Evolutionary conservation across 352 stramenopile genomes (phyloP).

Genomic region (Phytophthora idaei): DNA sequence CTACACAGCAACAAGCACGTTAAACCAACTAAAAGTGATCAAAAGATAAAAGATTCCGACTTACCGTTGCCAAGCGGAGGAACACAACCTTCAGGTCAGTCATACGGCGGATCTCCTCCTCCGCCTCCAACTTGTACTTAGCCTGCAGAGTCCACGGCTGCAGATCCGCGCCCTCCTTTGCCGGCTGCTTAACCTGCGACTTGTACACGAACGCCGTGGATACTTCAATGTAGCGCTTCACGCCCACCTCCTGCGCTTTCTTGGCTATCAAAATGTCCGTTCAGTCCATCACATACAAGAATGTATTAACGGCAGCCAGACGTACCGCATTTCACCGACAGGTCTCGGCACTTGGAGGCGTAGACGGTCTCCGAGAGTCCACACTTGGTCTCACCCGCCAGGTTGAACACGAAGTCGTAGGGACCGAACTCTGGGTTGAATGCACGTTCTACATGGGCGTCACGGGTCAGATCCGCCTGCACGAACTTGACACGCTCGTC

Average conservation of each 20-base stretch:
- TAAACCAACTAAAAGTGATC: not conserved
- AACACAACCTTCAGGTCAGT: constrained; percentile 66
- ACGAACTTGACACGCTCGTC: constrained; percentile 79
- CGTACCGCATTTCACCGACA: constrained; percentile 86
- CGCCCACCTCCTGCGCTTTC: constrained; percentile 65
- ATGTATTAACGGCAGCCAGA: constrained; percentile 3
- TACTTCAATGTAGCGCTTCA: constrained; percentile 87
- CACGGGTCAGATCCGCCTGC: constrained; percentile 81
- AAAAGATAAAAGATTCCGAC: constrained; percentile 2
- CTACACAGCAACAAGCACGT: constrained; percentile 29
- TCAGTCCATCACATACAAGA: not conserved
- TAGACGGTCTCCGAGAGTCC: constrained; percentile 76
- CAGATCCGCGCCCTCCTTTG: constrained; percentile 62
- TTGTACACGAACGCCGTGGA: constrained; percentile 91
- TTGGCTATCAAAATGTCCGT: constrained; percentile 40
- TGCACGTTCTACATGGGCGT: constrained; percentile 78
- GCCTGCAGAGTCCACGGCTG: constrained; percentile 86
- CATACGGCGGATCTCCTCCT: constrained; percentile 75
- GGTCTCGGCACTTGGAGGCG: constrained; percentile 83
- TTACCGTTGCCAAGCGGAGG: constrained; percentile 75
- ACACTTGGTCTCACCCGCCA: constrained; percentile 86
- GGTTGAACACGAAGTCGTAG: constrained; percentile 88
- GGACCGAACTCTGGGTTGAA: constrained; percentile 73
- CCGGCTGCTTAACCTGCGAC: constrained; percentile 75
- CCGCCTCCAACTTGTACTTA: constrained; percentile 87